These are phyloP conservation scores for Pythium pyrilobum DNA, from an alignment of 352 stramenopile genomes.

Conservation along the genomic window DNA sequence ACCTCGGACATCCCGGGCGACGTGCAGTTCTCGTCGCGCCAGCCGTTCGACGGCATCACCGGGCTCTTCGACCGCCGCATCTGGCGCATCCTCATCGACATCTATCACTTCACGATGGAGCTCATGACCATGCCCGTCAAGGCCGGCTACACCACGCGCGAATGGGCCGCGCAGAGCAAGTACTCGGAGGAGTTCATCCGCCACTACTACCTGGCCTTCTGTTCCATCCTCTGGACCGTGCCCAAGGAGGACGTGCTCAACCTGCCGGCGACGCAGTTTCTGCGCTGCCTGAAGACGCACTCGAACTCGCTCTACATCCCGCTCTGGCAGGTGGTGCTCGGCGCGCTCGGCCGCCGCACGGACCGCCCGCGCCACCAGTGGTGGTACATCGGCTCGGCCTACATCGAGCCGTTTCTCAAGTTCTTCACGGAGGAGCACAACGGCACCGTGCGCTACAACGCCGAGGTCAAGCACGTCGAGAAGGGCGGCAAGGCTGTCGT, in stretches of 20 bases:
- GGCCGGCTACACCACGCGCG: slow-evolving; percentile 61
- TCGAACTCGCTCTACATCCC: slow-evolving; percentile 86
- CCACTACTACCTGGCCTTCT: slow-evolving; percentile 86
- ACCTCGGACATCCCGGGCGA: slow-evolving; percentile 75
- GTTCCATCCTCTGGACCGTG: slow-evolving; percentile 83
- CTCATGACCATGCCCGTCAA: slow-evolving; percentile 83
- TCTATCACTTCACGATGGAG: slow-evolving; percentile 85
- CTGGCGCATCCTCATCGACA: slow-evolving; percentile 83
- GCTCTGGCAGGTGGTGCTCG: slow-evolving; percentile 79
- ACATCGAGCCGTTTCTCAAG: slow-evolving; percentile 83
- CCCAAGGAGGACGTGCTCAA: slow-evolving; percentile 82
- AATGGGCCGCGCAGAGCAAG: slow-evolving; percentile 58
- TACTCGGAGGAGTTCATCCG: slow-evolving; percentile 86
- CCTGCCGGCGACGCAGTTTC: slow-evolving; percentile 77
- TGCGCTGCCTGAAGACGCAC: slow-evolving; percentile 85
- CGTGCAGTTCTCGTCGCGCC: slow-evolving; percentile 82
- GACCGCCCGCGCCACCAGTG: slow-evolving; percentile 80
- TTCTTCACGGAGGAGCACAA: slow-evolving; percentile 80
- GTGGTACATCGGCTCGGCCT: slow-evolving; percentile 82
- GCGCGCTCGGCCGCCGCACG: slow-evolving; percentile 60
- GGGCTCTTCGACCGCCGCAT: slow-evolving; percentile 74
- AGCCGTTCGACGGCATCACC: slow-evolving; percentile 57
- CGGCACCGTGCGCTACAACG: slow-evolving; percentile 75
- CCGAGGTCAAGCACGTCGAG: slow-evolving; percentile 54
- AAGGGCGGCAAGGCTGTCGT: slow-evolving; percentile 80